Evolutionary conservation across 768 basidiomycete species (phyloP), one percentile per base, ranked within the genome.

Genomic region (Pholiota microspora): DNA sequence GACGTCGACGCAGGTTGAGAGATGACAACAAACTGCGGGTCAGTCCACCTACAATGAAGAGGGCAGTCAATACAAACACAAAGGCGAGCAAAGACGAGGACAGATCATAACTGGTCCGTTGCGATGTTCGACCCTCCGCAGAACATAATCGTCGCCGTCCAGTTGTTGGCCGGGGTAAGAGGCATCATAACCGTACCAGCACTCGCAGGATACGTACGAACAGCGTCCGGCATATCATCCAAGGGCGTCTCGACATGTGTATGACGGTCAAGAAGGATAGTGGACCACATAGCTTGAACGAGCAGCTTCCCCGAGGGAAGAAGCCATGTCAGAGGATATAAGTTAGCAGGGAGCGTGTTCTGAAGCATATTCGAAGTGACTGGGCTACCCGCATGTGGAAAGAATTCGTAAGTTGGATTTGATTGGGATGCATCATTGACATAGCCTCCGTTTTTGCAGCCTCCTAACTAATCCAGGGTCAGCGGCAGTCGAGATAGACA

Each of bases 381-480:
- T 4, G 86, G 77, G n/a, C 61, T 68, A 21, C 78, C 82, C 31
- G 71, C 73, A 8, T 80, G 75, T 5, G 90, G 90, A 75, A 83
- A 91, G 73, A 88, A 87, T 68, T 92, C 88, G 65, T 87, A 85
- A 0, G 86, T 89, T 0, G 90, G 91, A 63, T 91, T 89, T 57
- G 83, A 79, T 59, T 90, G 85, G 10, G 65, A 66, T 0, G 74
- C 74, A 50, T 81, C 81, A 68, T 89, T 91, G 58, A 91, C 84
- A 64, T 85, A 94, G 32, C 88, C 86, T 9, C 88, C 87, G 62
- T 73, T 72, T 45, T 66, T 65, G 58, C 79, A 81, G 2, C 85
- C 85, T 23, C 85, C 85, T 25, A 85, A 69, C 83, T 84, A 10
- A 1, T 18, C 1, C 4, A 12, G 28, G 12, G 29, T n/a, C 27